Conservation (phyloP, 192 early-diverging fungal genomes). For the Backusella liffmaniae region DNA sequence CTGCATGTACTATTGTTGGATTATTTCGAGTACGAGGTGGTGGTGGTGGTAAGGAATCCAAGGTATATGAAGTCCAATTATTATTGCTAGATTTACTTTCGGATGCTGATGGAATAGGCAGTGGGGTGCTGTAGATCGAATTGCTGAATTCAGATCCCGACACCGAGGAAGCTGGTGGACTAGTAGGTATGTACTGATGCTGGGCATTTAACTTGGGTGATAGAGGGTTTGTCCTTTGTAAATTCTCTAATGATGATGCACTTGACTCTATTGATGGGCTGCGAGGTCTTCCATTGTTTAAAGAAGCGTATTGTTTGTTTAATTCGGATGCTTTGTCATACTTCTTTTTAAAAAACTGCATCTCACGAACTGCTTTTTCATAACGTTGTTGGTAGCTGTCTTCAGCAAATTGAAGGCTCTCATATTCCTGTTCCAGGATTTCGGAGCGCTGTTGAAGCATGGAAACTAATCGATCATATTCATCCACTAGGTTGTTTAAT, state of each 20-base stretch:
- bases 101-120: not conserved
- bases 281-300: not conserved
- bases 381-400: constrained; percentile 20
- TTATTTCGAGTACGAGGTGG: not conserved
- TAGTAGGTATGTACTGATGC: constrained; percentile 14
- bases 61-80: not conserved
- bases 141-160: constrained; percentile 7
- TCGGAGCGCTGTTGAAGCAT: constrained; percentile 28
- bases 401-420: constrained; percentile 3
- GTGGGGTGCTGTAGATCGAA: not conserved
- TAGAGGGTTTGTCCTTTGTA: not conserved
- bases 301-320: not conserved
- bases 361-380: constrained; percentile 34
- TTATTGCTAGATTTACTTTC: not conserved
- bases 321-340: constrained; percentile 19
- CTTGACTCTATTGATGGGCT: constrained; percentile 15
- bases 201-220: not conserved
- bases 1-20: not conserved
- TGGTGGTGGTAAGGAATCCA: constrained; percentile 1
- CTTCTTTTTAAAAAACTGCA: constrained; percentile 31
- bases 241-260: not conserved
- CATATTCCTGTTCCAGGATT: constrained; percentile 24
- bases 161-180: constrained; percentile 11
- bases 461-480: constrained; percentile 14
- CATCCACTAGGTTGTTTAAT: constrained; percentile 6